Evolutionary conservation across 2,329 filamentous ascomycete species (phyloP), one percentile per base, ranked within the genome.

Genomic region (Fusarium longipes): DNA sequence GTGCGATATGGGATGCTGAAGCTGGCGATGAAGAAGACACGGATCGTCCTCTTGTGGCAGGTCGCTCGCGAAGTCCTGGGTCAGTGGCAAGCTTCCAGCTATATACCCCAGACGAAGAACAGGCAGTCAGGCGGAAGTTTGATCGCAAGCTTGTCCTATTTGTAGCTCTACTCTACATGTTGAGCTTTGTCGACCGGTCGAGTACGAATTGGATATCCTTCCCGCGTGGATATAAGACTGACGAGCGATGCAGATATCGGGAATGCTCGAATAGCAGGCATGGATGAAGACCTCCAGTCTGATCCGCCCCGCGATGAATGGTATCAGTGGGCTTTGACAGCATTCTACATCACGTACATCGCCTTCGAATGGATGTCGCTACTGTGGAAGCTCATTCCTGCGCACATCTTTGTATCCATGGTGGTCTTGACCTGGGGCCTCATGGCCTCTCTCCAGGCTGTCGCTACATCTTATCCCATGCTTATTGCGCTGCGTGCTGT

Each of bases 161-260:
- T 75, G 85, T 97, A 66, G 91, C 92, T 12, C 76, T 95, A 59
- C 83, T 97, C 14, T 97, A 96, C 76, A 86, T 96, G 83, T 82
- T 97, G 64, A 91, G 89, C 65, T 97, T 97, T 75, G 79, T 97
- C 68, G 93, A 97, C 77, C 86, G 93, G 68, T 94, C 92, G 18
- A 97, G 92, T 93, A 82, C 65, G 84, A 81, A n/a, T 7, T 24
- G 27, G 17, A 8, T 24, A 14, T 15, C 7, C 35, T 22, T 20
- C 4, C 3, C 9, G 22, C 14, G n/a, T 25, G 12, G 10, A n/a
- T 22, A 27, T 10, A 18, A 18, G 17, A 27, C 20, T 36, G 42
- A 29, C 57, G 49, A 14, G 64, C 35, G n/a, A 6, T 35, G 7
- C 33, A 87, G 86, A 89, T 69, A 88, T 89, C 48, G 87, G 86